Percentiles rank a stretch among this genome's conserved stretches.
These are phyloP conservation scores for Thelephora aurantiotincta DNA, from an alignment of 768 basidiomycete species.

Conservation along the genomic window DNA sequence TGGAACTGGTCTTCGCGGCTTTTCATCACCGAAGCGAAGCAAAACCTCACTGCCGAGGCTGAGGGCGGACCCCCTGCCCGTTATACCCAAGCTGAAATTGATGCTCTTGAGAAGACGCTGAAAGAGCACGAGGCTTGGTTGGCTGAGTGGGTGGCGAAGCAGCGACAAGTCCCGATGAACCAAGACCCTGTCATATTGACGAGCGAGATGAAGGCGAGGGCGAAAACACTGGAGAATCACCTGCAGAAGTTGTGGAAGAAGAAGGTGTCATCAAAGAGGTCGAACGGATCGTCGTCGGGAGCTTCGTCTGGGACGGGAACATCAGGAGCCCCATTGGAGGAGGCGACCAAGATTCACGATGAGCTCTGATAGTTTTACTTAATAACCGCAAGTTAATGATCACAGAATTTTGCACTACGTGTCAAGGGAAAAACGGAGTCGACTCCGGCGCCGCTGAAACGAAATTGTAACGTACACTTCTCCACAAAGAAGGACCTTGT, in stretches of 20 bases:
- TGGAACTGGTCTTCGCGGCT: constrained; percentile 78
- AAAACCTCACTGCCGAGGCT: constrained; percentile 46
- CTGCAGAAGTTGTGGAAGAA: constrained; percentile 54
- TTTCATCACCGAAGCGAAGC: constrained; percentile 73
- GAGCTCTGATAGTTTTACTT: too few species aligned
- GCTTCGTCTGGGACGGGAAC: not conserved
- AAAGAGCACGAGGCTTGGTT: constrained; percentile 80
- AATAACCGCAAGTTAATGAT: too few species aligned
- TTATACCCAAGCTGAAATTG: constrained; percentile 82
- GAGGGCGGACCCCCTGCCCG: constrained; percentile 46
- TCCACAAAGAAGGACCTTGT: too few species aligned
- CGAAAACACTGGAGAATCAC: constrained; percentile 66
- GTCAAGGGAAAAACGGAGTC: too few species aligned
- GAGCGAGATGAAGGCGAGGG: constrained; percentile 73
- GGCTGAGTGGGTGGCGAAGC: constrained; percentile 65
- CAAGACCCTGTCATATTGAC: constrained; percentile 82
- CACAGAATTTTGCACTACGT: too few species aligned
- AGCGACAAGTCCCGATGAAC: constrained; percentile 56
- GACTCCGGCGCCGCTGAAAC: too few species aligned
- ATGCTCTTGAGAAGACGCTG: constrained; percentile 59
- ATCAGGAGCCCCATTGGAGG: too few species aligned
- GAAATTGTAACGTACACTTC: too few species aligned
- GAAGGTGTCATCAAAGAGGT: constrained; percentile 49
- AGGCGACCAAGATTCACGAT: too few species aligned
- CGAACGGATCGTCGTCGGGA: constrained; percentile 10